Evolutionary conservation across 768 basidiomycete species (phyloP), one percentile per base, ranked within the genome.

Genomic region (Psilocybe azurescens): DNA sequence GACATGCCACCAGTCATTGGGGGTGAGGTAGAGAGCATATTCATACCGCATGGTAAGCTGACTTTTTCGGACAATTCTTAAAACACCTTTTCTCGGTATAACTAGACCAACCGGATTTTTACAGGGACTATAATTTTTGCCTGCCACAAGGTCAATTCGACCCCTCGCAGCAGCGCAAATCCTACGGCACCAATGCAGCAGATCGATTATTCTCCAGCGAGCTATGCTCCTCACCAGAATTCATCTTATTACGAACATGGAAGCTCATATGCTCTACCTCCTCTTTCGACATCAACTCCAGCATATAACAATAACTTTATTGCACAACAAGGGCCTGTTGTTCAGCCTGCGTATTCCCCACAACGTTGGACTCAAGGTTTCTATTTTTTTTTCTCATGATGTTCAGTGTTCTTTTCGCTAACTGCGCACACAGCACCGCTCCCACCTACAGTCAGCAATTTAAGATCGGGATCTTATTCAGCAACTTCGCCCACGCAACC

Each of bases 41-140:
- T 91, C 75, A 93, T 94, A 75, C 93, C 93, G 73, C 91, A 95
- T 85, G 93, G 93, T 90, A 73, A 68, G 86, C 75, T 62, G 60
- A 55, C 66, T 63, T 48, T 66, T 66, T 69, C 70, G 62, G 58
- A 63, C 59, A 61, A 73, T 69, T 70, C 67, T 64, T 56, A 57
- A 59, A 52, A 56, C 62, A 66, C 66, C 67, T 59, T 66, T 58
- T 64, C 64, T 65, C 67, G 61, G 67, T 72, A 73, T 74, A 72
- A 75, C 73, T 72, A 67, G 69, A 68, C 65, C 61, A 53, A 65
- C 66, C 65, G 60, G 52, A 63, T 71, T 68, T 68, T 72, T 66
- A 54, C 73, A 89, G 88, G 87, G 63, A 81, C 82, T 69, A 83
- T 90, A 67, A 89, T 89, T 69, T 89, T 90, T 73, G 88, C 88